Evolutionary conservation across 2,329 filamentous ascomycete genomes (phyloP).

Genomic region (Ophiostoma australiae): DNA sequence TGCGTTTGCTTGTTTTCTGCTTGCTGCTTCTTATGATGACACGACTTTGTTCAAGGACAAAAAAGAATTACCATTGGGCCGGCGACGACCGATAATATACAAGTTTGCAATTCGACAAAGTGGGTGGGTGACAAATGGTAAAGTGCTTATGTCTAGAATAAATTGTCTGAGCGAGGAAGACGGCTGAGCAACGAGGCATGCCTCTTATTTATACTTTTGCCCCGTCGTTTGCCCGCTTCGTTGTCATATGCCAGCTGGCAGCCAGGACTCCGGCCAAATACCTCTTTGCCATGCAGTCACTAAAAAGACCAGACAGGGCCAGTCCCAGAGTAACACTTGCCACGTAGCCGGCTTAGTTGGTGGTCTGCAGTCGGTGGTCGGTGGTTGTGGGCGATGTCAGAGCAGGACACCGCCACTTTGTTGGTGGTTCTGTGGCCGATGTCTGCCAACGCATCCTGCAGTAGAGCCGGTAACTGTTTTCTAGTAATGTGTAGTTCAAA

Average conservation of each 20-base stretch:
- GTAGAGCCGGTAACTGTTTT: background rate
- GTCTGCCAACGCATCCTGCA: slow-evolving; percentile 2
- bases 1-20: background rate
- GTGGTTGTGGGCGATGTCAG: background rate
- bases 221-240: background rate
- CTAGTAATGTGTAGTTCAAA: too few species aligned
- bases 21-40: slow-evolving; percentile 23
- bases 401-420: background rate
- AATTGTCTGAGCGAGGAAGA: too few species aligned
- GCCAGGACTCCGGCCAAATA: background rate
- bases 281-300: background rate
- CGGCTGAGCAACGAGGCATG: background rate
- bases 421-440: background rate
- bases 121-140: too few species aligned
- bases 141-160: too few species aligned
- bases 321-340: slow-evolving; percentile 18
- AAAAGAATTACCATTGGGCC: slow-evolving; percentile 27
- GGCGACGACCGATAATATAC: slow-evolving; percentile 30
- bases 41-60: slow-evolving; percentile 25
- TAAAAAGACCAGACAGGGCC: background rate
- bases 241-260: slow-evolving; percentile 2
- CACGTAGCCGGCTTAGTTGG: slow-evolving; percentile 9
- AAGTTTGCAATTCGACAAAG: background rate
- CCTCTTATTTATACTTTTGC: slow-evolving; percentile 1
- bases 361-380: background rate